Conservation (phyloP, 352 stramenopile species). For the Globisporangium cylindrosporum region DNA sequence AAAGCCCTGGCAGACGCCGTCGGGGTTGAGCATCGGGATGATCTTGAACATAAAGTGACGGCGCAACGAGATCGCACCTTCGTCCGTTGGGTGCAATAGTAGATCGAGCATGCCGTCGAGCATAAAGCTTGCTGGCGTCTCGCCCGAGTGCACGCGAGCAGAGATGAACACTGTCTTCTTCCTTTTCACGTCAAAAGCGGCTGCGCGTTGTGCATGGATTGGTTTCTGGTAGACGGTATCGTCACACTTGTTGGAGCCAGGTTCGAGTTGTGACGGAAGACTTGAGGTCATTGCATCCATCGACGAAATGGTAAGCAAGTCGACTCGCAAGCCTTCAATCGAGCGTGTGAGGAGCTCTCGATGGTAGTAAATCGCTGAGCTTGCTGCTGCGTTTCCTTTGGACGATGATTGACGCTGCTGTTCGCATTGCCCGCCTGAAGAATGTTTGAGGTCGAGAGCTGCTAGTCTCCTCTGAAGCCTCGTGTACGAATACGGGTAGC, state of each 20-base stretch:
- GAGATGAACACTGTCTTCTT: slow-evolving; percentile 58
- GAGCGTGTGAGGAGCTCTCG: slow-evolving; percentile 64
- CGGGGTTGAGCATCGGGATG: slow-evolving; percentile 83
- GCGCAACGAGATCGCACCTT: slow-evolving; percentile 39
- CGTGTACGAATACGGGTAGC: slow-evolving; percentile 69
- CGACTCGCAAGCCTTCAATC: slow-evolving; percentile 53
- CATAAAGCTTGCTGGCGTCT: slow-evolving; percentile 74
- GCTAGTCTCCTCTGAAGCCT: slow-evolving; percentile 51
- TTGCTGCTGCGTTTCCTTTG: background rate
- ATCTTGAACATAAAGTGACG: slow-evolving; percentile 76
- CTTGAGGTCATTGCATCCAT: slow-evolving; percentile 8
- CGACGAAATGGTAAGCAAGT: slow-evolving; percentile 68
- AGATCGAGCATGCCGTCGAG: slow-evolving; percentile 58
- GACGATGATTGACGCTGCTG: background rate
- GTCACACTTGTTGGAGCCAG: background rate
- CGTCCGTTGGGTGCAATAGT: slow-evolving; percentile 50
- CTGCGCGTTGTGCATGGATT: background rate
- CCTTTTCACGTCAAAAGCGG: slow-evolving; percentile 24
- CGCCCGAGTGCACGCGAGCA: slow-evolving; percentile 77
- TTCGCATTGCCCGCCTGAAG: background rate
- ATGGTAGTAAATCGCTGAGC: slow-evolving; percentile 63
- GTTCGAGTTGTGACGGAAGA: background rate
- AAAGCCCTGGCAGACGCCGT: slow-evolving; percentile 84
- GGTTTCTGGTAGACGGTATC: background rate
- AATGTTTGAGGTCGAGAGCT: slow-evolving; percentile 26